These are phyloP conservation scores for Boletus pseudopeckii DNA, from an alignment of 768 basidiomycete genomes.

Conservation along the genomic window DNA sequence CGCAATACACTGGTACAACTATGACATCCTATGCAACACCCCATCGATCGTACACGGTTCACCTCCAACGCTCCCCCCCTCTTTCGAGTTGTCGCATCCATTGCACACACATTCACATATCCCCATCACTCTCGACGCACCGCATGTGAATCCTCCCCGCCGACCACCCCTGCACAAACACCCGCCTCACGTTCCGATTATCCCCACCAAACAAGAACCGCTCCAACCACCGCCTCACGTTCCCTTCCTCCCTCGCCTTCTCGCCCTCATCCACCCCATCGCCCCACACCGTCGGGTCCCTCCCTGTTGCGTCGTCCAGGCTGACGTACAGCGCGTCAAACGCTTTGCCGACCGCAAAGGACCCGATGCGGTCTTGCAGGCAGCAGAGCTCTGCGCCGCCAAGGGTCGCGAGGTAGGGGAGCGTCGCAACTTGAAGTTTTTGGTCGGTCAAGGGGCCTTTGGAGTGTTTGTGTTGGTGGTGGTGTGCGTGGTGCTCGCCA, in stretches of 20 bases:
- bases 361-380: slow-evolving; percentile 62
- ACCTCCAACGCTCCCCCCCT: no score
- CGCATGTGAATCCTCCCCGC: slow-evolving; percentile 42
- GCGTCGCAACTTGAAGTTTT: slow-evolving; percentile 65
- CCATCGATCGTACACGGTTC: not conserved
- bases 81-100: no score
- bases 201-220: no score
- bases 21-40: not conserved
- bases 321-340: slow-evolving; percentile 70
- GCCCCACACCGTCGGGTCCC: no score
- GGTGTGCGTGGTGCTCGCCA: not conserved
- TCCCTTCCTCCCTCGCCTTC: slow-evolving; percentile 12
- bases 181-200: slow-evolving; percentile 46
- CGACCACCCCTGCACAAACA: slow-evolving; percentile 86
- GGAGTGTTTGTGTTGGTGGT: not conserved
- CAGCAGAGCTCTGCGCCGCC: slow-evolving; percentile 84
- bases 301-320: no score
- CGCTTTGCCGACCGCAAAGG: slow-evolving; percentile 72
- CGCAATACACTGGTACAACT: not conserved
- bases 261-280: slow-evolving; percentile 7
- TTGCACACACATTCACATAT: not conserved
- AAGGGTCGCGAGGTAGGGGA: slow-evolving; percentile 85
- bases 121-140: not conserved
- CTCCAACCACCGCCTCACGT: slow-evolving; percentile 39
- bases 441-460: slow-evolving; percentile 41